Base-by-base conservation (phyloP, 2,329 filamentous ascomycete species). In the Xylaria sp. region DNA sequence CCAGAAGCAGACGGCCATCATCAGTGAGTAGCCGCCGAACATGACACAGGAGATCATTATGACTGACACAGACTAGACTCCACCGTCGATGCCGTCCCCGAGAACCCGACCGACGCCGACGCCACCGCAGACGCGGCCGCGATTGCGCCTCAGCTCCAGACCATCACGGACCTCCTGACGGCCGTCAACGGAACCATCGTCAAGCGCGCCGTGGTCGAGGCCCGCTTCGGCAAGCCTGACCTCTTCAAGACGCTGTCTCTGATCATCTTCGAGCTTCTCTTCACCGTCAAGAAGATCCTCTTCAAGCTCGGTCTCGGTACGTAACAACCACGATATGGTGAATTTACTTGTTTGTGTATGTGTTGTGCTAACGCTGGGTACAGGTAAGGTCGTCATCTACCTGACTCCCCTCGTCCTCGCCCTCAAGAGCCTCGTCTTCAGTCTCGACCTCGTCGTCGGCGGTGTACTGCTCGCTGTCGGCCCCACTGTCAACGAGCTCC, bases 261-360 rank as follows among this genome's bases (percentile, higher is more conserved):
- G 59, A 75, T 76, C 66, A 56, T 75, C n/a, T 75, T 46, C 34
- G 74, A 76, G 67, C 34, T 76, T 15, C 73, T 76, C 50, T 69
- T 65, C 25, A 75, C 75, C 51, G 71, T 74, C 39, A 76, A 76
- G 73, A 68, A 71, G 34, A 71, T 75, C 63, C 71, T 76, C 63
- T 70, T 73, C 69, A 76, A 76, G 73, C 72, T 76, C 39, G 75
- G 75, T 44, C 74, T 76, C 25, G 75, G 75, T 76, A 76, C 65
- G 73, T 67, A n/a, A 20, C 31, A 8, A 48, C 18, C 12, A 7
- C 13, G 3, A 23, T 34, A 20, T n/a, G 7, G 12, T n/a, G 34
- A 37, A 28, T 18, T 20, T 10, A 52, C 23, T 25, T 25, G 23
- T 25, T 25, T 3, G 23, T 25, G 23, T 25, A 37, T n/a, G 15